These are phyloP conservation scores for Barnettozyma siamensis DNA, from an alignment of 805 yeast genomes.

Conservation along the genomic window DNA sequence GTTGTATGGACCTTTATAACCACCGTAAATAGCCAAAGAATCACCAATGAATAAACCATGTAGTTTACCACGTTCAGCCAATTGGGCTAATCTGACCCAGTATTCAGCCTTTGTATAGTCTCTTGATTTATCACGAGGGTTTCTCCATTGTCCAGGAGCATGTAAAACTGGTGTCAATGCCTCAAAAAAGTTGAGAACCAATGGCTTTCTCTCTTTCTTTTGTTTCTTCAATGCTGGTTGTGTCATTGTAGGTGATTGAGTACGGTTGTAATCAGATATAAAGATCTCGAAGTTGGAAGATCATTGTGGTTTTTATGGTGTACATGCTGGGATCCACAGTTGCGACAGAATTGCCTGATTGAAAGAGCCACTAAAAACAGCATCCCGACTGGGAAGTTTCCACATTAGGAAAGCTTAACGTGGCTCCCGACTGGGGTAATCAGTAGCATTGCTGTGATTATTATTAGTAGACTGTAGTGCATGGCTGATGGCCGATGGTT, in stretches of 20 bases:
- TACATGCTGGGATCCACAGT: constrained; percentile 2
- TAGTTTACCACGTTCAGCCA: constrained; percentile 34
- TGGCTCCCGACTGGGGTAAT: too few relatives aligned
- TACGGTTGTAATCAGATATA: too few relatives aligned
- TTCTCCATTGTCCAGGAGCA: constrained; percentile 23
- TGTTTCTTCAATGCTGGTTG: constrained; percentile 15
- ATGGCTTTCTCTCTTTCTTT: constrained; percentile 14
- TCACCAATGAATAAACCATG: constrained; percentile 34
- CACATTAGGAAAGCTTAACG: too few relatives aligned
- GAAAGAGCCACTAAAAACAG: not conserved
- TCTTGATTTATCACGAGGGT: constrained; percentile 20
- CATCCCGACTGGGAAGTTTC: too few relatives aligned
- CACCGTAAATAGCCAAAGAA: constrained; percentile 34
- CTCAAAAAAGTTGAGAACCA: constrained; percentile 20
- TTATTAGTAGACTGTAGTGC: too few relatives aligned
- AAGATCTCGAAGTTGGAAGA: too few relatives aligned
- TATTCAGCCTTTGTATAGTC: constrained; percentile 25
- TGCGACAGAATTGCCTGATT: constrained; percentile 1
- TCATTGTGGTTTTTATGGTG: too few relatives aligned
- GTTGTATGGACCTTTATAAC: constrained; percentile 33
- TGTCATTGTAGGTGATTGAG: not conserved
- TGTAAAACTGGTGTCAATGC: constrained; percentile 19
- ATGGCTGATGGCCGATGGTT: too few relatives aligned
- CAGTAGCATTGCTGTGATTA: too few relatives aligned
- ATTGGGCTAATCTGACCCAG: constrained; percentile 35